Evolutionary conservation across 192 early-diverging fungal genomes (phyloP).

Genomic region (Chytriomyces sp.): DNA sequence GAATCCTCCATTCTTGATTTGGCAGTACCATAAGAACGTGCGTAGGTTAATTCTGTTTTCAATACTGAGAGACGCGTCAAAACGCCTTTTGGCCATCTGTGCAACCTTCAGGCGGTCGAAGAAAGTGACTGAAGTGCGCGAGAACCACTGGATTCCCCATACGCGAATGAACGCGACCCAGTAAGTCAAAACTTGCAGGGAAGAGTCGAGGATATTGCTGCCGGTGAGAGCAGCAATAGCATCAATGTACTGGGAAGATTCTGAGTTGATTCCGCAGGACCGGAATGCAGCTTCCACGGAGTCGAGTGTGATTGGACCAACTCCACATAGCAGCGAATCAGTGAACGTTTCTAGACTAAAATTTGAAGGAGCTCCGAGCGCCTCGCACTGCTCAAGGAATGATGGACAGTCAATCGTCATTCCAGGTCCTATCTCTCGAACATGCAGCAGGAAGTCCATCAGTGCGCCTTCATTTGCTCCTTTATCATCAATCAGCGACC

Average conservation of each 20-base stretch:
- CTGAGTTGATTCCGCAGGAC: conserved; percentile 10
- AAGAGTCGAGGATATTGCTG: neutral
- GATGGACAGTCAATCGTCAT: conserved; percentile 5
- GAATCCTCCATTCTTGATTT: conserved; percentile 15
- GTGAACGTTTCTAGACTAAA: conserved; percentile 21
- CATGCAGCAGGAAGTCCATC: conserved; percentile 12
- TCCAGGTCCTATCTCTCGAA: conserved; percentile 6
- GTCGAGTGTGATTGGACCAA: conserved; percentile 1
- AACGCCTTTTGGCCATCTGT: neutral
- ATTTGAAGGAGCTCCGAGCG: neutral
- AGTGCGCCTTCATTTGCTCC: conserved; percentile 25
- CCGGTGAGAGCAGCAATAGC: conserved; percentile 8
- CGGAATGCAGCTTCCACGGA: neutral
- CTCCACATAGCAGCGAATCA: neutral
- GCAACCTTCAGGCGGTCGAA: conserved; percentile 1
- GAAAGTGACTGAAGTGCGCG: conserved; percentile 4
- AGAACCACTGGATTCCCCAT: conserved; percentile 27
- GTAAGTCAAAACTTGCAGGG: neutral
- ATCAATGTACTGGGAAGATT: conserved; percentile 6
- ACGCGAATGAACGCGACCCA: conserved; percentile 16
- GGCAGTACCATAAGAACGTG: conserved; percentile 19
- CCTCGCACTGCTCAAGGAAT: conserved; percentile 20
- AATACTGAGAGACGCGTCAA: neutral
- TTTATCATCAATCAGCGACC: conserved; percentile 32
- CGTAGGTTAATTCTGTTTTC: conserved; percentile 16